Base-by-base conservation (phyloP, 1,139 yeast genomes). In the Suhomyces wounanorum region DNA sequence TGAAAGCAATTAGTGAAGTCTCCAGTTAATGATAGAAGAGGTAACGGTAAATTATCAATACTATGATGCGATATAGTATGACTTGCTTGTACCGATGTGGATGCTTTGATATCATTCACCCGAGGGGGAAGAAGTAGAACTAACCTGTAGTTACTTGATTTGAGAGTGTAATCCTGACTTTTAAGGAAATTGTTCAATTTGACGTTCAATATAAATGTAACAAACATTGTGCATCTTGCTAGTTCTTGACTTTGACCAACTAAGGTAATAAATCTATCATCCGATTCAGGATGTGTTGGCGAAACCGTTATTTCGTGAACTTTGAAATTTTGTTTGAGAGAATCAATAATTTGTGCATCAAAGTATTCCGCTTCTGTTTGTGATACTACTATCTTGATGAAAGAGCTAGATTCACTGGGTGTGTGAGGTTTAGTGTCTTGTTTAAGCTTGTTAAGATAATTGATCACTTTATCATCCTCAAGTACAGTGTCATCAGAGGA, bases 231-330 rank as follows among this genome's bases (percentile, higher is more conserved):
- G 1, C 69, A 61, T 45, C 62, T 65, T 2, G 69, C 56, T 1
- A 67, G 58, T 0, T 61, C 53, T 3, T 57, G 55, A 3, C 56
- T 21, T 3, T 54, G 52, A 0, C 78, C 79, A 46, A 60, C 63
- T 3, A 74, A 33, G 0, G 69, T 62, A 1, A 73, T 26, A 46
- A 59, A 62, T 39, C 71, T 52, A 40, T 73, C 77, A 10, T 68
- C 54, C 9, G 68, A 48, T 3, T 77, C 78, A 9, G 64, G 54
- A 1, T 55, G 52, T 1, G 52, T 48, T 1, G 56, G 48, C 0
- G 73, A 67, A 1, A 69, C 49, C 4, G 60, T 48, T 10, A 68
- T 21, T 40, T 64, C 67, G 8, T 52, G 57, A 7, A 68, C 53
- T 3, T 52, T 52, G 45, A 71, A 69, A 18, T 54, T 52, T 8